Evolutionary conservation across 129 eudicot species (phyloP), one percentile per base, ranked within the genome.

Genomic region (Lactuca saligna): DNA sequence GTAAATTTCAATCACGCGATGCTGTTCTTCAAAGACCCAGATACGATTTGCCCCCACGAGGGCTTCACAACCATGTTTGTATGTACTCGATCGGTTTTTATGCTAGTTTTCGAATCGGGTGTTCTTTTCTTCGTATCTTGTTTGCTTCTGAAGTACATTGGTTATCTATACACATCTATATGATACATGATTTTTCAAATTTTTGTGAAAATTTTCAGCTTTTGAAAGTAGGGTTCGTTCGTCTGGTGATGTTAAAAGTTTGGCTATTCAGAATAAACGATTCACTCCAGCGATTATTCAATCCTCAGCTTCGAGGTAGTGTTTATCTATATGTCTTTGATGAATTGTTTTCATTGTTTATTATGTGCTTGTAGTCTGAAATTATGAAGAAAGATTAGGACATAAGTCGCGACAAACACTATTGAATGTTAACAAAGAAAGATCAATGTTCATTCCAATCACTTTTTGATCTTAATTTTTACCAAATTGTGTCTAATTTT

Each of bases 11-110:
- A 33, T 80, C 81, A 8, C 49, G 35, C 57, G 77, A 83, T 68
- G 80, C 74, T 61, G 76, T 69, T 73, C 61, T 81, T 70, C 79
- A 76, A 34, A 73, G 85, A 73, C 82, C 89, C 68, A 72, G 78
- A 53, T 57, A 33, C 62, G 81, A 75, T 37, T 69, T 81, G 31
- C 16, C 75, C 7, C 54, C 75, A 12, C 72, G 73, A 73, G 71
- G 71, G 65, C 51, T 70, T 49, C 71, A 20, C 0, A 76, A 82
- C 66, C 82, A 83, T 75, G 55, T 82, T 77, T 77, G 95, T 88
- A 74, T 68, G 77, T 66, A 56, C 51, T 82, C 35, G 33, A 50
- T 68, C 3, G 32, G 1, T 9, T 39, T 51, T 20, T 61, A 5
- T 17, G 17, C 34, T 57, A 2, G 39, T 70, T 61, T 57, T 32